A percentile compares a stretch with the other conserved stretches of the same genome.
Conservation (phyloP, 2,329 filamentous ascomycete species). For the Bipolaris sorokiniana region DNA sequence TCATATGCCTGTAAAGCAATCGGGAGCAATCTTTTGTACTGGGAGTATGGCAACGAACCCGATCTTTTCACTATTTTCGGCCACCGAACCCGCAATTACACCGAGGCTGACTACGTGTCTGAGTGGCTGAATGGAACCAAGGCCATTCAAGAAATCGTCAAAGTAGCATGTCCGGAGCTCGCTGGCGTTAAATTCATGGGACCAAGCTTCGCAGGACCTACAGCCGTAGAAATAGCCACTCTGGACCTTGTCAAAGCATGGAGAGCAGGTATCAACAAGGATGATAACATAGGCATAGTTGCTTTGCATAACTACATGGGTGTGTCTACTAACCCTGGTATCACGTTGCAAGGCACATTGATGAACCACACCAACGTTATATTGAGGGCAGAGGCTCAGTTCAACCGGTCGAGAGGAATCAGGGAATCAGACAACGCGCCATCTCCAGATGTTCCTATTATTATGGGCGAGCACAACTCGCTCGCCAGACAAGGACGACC, state of each 20-base stretch:
- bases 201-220: conserved; percentile 10
- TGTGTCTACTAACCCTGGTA: conserved; percentile 62
- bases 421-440: conserved; percentile 52
- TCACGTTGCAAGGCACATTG: conserved; percentile 67
- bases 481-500: conserved; percentile 67
- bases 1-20: conserved; percentile 64
- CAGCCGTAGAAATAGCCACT: background rate
- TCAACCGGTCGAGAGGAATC: conserved; percentile 55
- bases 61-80: conserved; percentile 61
- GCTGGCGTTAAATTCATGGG: conserved; percentile 5
- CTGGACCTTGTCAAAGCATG: conserved; percentile 1
- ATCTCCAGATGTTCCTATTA: conserved; percentile 54
- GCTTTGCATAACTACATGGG: conserved; percentile 69
- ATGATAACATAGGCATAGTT: conserved; percentile 58
- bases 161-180: conserved; percentile 2
- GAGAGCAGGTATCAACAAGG: background rate
- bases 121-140: conserved; percentile 10
- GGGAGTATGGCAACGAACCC: conserved; percentile 70
- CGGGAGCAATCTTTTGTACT: conserved; percentile 58
- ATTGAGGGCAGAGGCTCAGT: background rate
- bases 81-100: conserved; percentile 60
- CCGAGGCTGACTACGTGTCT: conserved; percentile 54
- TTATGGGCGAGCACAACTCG: conserved; percentile 67
- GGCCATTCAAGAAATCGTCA: conserved; percentile 1
- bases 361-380: conserved; percentile 67